Percentiles rank a stretch among this genome's conserved stretches.
Evolutionary conservation across 352 stramenopile species (phyloP).

Genomic region (Phytophthora hibernalis): DNA sequence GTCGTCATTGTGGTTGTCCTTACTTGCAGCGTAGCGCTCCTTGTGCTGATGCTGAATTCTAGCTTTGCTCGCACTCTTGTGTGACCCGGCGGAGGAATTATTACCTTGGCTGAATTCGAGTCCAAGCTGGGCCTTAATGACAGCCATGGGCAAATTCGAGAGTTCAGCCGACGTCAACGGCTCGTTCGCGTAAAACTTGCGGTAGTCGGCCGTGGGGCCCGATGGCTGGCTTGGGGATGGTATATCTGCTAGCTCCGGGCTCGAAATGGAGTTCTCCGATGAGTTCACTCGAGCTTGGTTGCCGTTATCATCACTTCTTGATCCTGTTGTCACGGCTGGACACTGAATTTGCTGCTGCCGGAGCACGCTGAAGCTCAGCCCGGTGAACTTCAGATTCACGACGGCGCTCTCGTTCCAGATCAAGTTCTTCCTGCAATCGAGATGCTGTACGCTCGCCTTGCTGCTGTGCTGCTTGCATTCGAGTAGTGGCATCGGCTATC

Average conservation of each 20-base stretch:
- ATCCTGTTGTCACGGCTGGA: conserved; percentile 13
- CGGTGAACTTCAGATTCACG: conserved; percentile 68
- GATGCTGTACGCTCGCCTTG: conserved; percentile 53
- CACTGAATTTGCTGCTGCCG: conserved; percentile 43
- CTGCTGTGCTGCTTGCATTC: conserved; percentile 60
- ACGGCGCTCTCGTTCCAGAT: conserved; percentile 64
- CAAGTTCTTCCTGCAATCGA: conserved; percentile 56
- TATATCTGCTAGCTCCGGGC: conserved; percentile 25
- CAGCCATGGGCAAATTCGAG: conserved; percentile 68
- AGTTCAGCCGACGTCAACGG: conserved; percentile 70
- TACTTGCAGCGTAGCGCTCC: conserved; percentile 22
- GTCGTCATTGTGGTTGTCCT: conserved; percentile 55
- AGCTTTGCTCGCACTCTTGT: conserved; percentile 22
- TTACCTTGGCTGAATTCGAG: conserved; percentile 53
- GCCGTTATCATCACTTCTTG: conserved; percentile 6
- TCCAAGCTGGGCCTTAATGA: conserved; percentile 79
- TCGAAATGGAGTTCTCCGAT: conserved; percentile 9
- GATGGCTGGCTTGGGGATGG: conserved; percentile 15
- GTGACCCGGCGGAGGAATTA: conserved; percentile 3
- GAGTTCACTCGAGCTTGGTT: conserved; percentile 20
- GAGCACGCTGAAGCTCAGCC: conserved; percentile 61
- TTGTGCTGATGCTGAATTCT: conserved; percentile 35
- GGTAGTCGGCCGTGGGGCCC: conserved; percentile 26
- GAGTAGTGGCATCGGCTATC: conserved; percentile 57
- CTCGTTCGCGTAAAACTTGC: conserved; percentile 79